Base-by-base conservation (phyloP, 345 rosid species). In the Bruguiera gymnorhiza region DNA sequence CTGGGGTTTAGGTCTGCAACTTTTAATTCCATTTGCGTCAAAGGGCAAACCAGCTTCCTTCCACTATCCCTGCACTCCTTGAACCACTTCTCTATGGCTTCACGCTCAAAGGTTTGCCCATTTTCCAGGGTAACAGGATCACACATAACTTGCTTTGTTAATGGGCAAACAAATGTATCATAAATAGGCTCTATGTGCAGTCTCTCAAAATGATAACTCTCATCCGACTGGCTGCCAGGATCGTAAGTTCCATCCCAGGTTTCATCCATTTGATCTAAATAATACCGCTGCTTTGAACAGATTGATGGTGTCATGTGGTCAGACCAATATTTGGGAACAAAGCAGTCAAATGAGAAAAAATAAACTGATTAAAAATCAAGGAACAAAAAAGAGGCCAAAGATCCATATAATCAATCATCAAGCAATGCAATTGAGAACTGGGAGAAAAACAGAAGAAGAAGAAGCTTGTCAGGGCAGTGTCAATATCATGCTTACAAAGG, bases 141-240 rank as follows among this genome's bases (percentile, higher is more conserved):
- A 0, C 69, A 80, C 99, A 95, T 95, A 20, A 95, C 87, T 79
- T 89, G 85, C 73, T 91, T 95, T 20, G 99, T 92, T 55, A 95
- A 83, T 62, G 97, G 97, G 80, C 99, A 95, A 63, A 95, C 79
- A 77, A 95, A 90, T 8, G 99, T 74, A 75, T 95, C 99, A 60
- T 92, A 95, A 20, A 91, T 75, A 34, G 92, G 90, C 74, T 91
- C 97, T 20, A 87, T 70, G 73, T 82, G 85, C 55, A 66, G 57
- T 70, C 87, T 87, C 71, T 88, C 97, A 32, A 85, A 85, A 8
- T 75, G 78, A 75, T 81, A 70, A 81, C 96, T 95, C 13, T 83
- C 89, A 31, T 92, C 96, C 16, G 97, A 91, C 64, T 86, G 92
- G 78, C 92, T 89, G 39, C 88, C 88, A 52, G 70, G 71, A 60